Base-by-base conservation (phyloP, 192 early-diverging fungal species). In the Backusella circina region DNA sequence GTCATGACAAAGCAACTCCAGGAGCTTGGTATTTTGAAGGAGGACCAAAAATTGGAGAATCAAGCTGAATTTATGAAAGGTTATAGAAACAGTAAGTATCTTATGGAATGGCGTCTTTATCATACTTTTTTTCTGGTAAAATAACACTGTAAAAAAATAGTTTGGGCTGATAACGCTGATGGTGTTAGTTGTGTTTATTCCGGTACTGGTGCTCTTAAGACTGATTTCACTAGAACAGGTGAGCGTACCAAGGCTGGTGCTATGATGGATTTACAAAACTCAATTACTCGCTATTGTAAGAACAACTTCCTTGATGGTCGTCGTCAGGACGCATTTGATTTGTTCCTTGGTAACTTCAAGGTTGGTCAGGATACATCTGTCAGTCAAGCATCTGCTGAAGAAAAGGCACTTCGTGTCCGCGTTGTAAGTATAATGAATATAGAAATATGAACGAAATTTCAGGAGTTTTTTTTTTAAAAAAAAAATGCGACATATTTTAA, bases 91-190 rank as follows among this genome's bases (percentile, higher is more conserved):
- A 79, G 93, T 95, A 86, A 44, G 76, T 57, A 10, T 57, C 13
- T 41, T 16, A 16, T 21, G 23, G 51, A 6, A 26, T 8, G 51
- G 51, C 7, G 23, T 23, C 21, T 21, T 47, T 47, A 7, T 70
- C 67, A 6, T 37, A 47, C 10, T n/a, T 41, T 21, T 28, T 38
- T 32, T 65, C 44, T 78, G 51, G 51, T 21, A 23, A 28, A 57
- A 23, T 57, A 26, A 57, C 23, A 26, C 2, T 23, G 0, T 6
- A 57, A 23, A 54, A 23, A 57, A 57, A 50, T 84, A 94, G 92
- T 96, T 18, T 99, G 98, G 98, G 97, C 98, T 21, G 96, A 99
- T 82, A 95, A 99, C 81, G 98, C 97, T 33, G 95, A 99, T 83
- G 93, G 88, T 44, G 88, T 99, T 61, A 95, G 93, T 79, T 84